Percentiles rank a stretch among this genome's conserved stretches.
phyloP scores from a whole-genome alignment of 2,329 filamentous ascomycete genomes.

The Calonectria leucothoes region DNA sequence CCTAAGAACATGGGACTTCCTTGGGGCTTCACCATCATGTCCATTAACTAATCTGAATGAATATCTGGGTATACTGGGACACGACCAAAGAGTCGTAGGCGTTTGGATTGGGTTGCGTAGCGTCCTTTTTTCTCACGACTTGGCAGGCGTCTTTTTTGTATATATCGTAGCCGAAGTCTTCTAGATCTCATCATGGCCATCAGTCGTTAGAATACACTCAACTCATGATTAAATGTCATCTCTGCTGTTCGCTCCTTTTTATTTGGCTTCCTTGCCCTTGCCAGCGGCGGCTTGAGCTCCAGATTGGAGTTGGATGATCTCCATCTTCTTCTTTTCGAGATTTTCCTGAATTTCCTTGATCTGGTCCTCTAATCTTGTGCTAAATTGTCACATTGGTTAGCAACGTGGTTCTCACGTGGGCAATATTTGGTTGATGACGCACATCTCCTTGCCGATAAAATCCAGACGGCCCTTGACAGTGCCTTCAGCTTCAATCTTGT shows the following conservation, averaged over 20 bases:
- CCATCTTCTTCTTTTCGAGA: constrained; percentile 68
- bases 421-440: constrained; percentile 47
- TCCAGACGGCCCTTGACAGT: constrained; percentile 91
- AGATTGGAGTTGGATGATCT: constrained; percentile 68
- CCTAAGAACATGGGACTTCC: constrained; percentile 41
- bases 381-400: constrained; percentile 34
- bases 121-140: constrained; percentile 16
- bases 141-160: constrained; percentile 16
- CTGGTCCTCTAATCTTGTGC: constrained; percentile 58
- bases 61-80: constrained; percentile 23
- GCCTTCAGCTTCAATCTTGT: constrained; percentile 88
- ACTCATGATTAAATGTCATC: constrained; percentile 41
- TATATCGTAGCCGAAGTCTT: constrained; percentile 25
- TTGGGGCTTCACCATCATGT: constrained; percentile 42
- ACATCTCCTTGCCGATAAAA: constrained; percentile 96
- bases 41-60: constrained; percentile 37
- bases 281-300: constrained; percentile 57
- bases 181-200: constrained; percentile 39
- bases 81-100: constrained; percentile 34
- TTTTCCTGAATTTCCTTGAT: constrained; percentile 68
- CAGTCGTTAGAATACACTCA: constrained; percentile 43
- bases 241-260: constrained; percentile 16
- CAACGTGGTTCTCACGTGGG: background rate
- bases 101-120: constrained; percentile 26
- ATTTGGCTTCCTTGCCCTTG: constrained; percentile 45